Base-by-base conservation (phyloP, 352 stramenopile species). In the Hyaloperonospora brassicae region DNA sequence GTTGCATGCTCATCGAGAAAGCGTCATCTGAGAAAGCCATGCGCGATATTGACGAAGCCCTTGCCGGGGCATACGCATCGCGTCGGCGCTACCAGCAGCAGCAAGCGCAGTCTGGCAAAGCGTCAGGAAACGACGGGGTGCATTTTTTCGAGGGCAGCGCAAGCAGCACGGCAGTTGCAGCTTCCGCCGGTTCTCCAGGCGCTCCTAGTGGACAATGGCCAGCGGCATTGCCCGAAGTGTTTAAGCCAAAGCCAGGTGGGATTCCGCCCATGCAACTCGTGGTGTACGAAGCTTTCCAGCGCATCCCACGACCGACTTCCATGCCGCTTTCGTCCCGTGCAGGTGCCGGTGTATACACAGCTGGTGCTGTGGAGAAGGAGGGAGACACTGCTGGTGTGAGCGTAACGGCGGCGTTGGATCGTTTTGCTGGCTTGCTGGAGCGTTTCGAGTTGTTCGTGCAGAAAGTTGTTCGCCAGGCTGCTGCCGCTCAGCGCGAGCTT, bases 1-100 rank as follows among this genome's bases (percentile, higher is more conserved):
- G 96, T 24, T 98, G 95, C 68, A 98, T 98, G 86, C 73, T 99
- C 17, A 99, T 99, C 61, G 96, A 99, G 70, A 99, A 99, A 81
- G 96, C 96, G 17, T 98, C 97, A 17, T 98, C 93, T 5, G 96
- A 99, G 62, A 99, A 98, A 68, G 96, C 96, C 2, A 97, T 98
- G 70, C 82, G 95, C 5, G 96, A 99, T 56, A 97, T 99, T 55
- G 96, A 99, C 64, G 95, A 99, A 70, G 84, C 89, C 25, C 63
- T 99, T 17, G 82, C 78, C 4, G 62, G 76, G 31, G 79, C 89
- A 14, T 90, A 98, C 34, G 80, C 78, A 13, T 77, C 83, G 36
- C 83, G 86, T 24, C 77, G 83, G 13, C 86, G 91, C 17, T 88
- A 83, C 45, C 81, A 96, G 47, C 86, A 97, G 61, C 77, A 92